Base-by-base conservation (phyloP, 2,329 filamentous ascomycete species). In the Penicillium sp. region DNA sequence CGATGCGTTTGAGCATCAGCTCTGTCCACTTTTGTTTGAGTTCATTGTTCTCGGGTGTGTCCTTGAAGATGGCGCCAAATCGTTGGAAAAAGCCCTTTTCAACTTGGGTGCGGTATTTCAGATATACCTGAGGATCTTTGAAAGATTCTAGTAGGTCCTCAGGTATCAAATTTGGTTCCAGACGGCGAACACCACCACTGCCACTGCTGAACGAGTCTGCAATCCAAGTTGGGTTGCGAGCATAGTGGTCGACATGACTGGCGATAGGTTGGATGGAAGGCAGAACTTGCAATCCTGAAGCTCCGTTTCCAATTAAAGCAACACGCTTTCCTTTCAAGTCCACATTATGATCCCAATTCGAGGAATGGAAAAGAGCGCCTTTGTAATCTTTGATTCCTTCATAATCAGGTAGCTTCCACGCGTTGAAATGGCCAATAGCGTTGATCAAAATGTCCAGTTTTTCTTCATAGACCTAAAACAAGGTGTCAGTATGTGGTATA, bases 171-270 rank as follows among this genome's bases (percentile, higher is more conserved):
- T 87, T 85, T 0, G 86, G 79, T 33, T 81, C 82, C 0, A 84
- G 75, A 29, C 80, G 82, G 31, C 84, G 80, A 48, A 76, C 69
- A 43, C 63, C 82, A 74, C 57, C 82, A 75, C 31, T 64, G 35
- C 59, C 61, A 48, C 33, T 83, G 79, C 82, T 83, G 71, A 86
- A 88, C 0, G 84, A 84, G 1, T 83, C 80, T 0, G 87, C 84
- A 27, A 90, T 84, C 88, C 88, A 90, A 0, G 87, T 90, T 31
- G 78, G 82, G 63, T 82, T 86, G 10, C 87, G 78, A 1, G 82
- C 85, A 61, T 89, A 90, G 69, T 88, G 85, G 60, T 89, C 85
- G 0, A 90, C 74, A 2, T 77, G 81, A 1, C 61, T 61, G 9
- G 71, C 75, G 6, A 74, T 62, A 7, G 70, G 72, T 52, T 79